A percentile compares a stretch with the other conserved stretches of the same genome.
These are phyloP conservation scores for Conringia planisiliqua DNA, from an alignment of 345 rosid genomes.

Conservation along the genomic window DNA sequence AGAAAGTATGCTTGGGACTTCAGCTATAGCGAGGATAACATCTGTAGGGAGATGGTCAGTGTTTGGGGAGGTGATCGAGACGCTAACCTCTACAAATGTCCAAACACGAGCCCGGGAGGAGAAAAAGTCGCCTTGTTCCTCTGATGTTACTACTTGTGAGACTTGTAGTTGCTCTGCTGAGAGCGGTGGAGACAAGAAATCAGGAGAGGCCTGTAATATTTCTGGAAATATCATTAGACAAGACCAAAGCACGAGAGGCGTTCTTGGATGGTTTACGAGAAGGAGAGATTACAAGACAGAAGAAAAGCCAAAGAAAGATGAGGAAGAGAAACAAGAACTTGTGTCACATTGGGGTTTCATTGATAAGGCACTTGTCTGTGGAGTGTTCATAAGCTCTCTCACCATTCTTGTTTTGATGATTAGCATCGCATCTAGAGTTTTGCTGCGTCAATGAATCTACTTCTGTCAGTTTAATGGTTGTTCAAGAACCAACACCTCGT, in stretches of 20 bases:
- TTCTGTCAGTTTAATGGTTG: background rate
- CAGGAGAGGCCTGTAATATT: slow-evolving; percentile 28
- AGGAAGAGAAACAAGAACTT: slow-evolving; percentile 37
- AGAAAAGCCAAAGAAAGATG: slow-evolving; percentile 19
- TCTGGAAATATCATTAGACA: background rate
- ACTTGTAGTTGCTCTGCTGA: slow-evolving; percentile 46
- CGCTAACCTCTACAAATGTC: slow-evolving; percentile 32
- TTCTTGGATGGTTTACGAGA: slow-evolving; percentile 53
- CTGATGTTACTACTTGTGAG: slow-evolving; percentile 36
- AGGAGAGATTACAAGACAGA: slow-evolving; percentile 35
- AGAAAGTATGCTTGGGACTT: slow-evolving; percentile 64
- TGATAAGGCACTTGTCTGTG: slow-evolving; percentile 62
- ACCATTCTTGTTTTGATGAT: slow-evolving; percentile 47
- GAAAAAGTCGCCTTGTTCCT: slow-evolving; percentile 27
- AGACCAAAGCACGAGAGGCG: slow-evolving; percentile 27
- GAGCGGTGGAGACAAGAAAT: slow-evolving; percentile 45
- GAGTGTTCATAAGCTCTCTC: slow-evolving; percentile 57
- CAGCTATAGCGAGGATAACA: slow-evolving; percentile 82
- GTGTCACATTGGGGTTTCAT: slow-evolving; percentile 41
- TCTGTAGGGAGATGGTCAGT: slow-evolving; percentile 95
- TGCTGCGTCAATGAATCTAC: slow-evolving; percentile 25
- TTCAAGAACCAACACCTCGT: background rate
- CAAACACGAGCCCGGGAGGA: slow-evolving; percentile 17
- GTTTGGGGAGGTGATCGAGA: slow-evolving; percentile 76
- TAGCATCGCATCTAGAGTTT: slow-evolving; percentile 42